Percentiles rank a stretch among this genome's conserved stretches.
phyloP scores from a whole-genome alignment of 2,329 filamentous ascomycete genomes.

The Corynespora cassiicola region DNA sequence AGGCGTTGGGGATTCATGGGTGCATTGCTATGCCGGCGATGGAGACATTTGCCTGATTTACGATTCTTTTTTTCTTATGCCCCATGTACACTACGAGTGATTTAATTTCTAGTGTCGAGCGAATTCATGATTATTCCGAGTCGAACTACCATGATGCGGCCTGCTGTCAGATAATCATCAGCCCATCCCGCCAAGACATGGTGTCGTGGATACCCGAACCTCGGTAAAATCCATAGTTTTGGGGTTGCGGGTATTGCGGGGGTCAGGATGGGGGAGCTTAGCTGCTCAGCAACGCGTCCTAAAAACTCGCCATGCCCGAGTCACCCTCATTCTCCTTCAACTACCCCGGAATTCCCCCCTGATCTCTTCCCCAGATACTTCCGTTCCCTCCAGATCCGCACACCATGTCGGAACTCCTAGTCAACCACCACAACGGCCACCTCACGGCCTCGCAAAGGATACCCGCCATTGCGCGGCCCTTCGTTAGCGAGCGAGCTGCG shows the following conservation, averaged over 20 bases:
- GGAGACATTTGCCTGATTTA: too few species aligned
- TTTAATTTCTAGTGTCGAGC: too few species aligned
- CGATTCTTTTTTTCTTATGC: too few species aligned
- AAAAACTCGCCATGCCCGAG: conserved; percentile 27
- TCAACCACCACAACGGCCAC: conserved; percentile 44
- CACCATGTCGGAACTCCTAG: conserved; percentile 42
- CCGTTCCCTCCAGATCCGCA: conserved; percentile 3
- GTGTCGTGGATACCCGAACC: too few species aligned
- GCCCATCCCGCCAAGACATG: too few species aligned
- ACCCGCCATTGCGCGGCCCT: conserved; percentile 63
- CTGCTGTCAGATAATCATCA: too few species aligned
- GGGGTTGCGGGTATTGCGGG: neutral
- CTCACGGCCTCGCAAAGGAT: conserved; percentile 61
- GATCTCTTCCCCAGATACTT: conserved; percentile 2
- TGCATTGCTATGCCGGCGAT: too few species aligned
- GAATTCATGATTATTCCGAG: too few species aligned
- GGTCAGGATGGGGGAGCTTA: conserved; percentile 13
- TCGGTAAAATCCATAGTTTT: too few species aligned
- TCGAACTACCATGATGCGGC: too few species aligned
- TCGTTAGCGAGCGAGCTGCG: conserved; percentile 84
- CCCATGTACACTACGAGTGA: too few species aligned
- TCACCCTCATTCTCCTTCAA: conserved; percentile 20
- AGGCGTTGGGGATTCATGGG: too few species aligned
- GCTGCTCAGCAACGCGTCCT: conserved; percentile 11
- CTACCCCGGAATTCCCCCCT: conserved; percentile 22